These are phyloP conservation scores for Coemansia sp. DNA, from an alignment of 192 early-diverging fungal genomes.

Conservation along the genomic window DNA sequence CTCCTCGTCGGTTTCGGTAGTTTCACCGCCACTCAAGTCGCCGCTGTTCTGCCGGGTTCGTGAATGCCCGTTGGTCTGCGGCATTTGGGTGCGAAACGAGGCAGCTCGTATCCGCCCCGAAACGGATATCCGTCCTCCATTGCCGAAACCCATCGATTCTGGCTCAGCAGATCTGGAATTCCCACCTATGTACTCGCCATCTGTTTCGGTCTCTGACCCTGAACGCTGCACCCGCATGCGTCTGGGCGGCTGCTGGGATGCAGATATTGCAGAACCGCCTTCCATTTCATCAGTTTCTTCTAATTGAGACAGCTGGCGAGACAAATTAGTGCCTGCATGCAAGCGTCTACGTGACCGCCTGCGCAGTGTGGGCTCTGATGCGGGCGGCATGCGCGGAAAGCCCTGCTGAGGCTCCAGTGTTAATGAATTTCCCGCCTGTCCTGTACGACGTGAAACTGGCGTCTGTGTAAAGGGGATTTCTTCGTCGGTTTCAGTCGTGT, in stretches of 20 bases:
- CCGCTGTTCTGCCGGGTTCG: not conserved
- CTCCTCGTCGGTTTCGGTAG: constrained; percentile 52
- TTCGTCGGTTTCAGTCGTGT: constrained; percentile 34
- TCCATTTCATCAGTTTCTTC: constrained; percentile 34
- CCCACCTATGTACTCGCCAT: not conserved
- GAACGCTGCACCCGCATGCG: constrained; percentile 9
- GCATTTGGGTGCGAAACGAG: too few relatives aligned
- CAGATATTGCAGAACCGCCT: constrained; percentile 8
- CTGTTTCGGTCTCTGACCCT: constrained; percentile 33
- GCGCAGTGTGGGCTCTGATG: constrained; percentile 32
- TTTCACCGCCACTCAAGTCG: constrained; percentile 27
- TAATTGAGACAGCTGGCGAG: constrained; percentile 32
- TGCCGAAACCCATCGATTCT: too few relatives aligned
- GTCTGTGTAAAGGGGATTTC: constrained; percentile 11
- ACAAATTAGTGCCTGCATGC: constrained; percentile 19
- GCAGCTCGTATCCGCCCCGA: too few relatives aligned
- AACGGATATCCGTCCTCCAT: too few relatives aligned
- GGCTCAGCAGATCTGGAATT: too few relatives aligned
- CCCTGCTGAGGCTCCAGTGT: not conserved
- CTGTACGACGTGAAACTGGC: constrained; percentile 8
- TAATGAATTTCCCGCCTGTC: not conserved
- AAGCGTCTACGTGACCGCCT: constrained; percentile 18
- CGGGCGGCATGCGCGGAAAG: constrained; percentile 10
- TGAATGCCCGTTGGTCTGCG: not conserved
- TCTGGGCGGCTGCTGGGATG: constrained; percentile 15